phyloP scores from a whole-genome alignment of 164 flowering plant genomes.

The Aristolochia californica region DNA sequence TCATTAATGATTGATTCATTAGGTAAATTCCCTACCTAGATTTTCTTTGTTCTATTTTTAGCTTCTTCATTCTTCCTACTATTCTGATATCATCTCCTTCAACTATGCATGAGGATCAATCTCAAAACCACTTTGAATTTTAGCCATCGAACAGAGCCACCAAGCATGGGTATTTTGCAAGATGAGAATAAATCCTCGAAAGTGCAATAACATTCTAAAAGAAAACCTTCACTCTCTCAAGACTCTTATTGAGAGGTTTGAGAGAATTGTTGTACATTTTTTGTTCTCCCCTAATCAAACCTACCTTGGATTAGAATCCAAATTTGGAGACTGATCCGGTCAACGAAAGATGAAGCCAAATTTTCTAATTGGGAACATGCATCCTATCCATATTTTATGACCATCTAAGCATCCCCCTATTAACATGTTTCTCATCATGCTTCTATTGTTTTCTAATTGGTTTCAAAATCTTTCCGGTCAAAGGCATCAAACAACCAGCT shows the following conservation, averaged over 20 bases:
- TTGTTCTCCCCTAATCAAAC: too few species aligned
- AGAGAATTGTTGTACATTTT: too few species aligned
- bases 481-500: too few species aligned
- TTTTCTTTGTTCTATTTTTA: slow-evolving; percentile 79
- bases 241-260: background rate
- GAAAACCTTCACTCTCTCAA: slow-evolving; percentile 37
- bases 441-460: too few species aligned
- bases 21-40: slow-evolving; percentile 82
- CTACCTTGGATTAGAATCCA: too few species aligned
- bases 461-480: too few species aligned
- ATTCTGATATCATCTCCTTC: slow-evolving; percentile 81
- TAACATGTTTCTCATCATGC: too few species aligned
- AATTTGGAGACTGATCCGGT: too few species aligned
- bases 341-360: too few species aligned
- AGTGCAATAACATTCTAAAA: slow-evolving; percentile 47
- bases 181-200: slow-evolving; percentile 69
- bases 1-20: slow-evolving; percentile 53
- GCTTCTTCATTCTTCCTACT: slow-evolving; percentile 90
- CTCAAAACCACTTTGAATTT: slow-evolving; percentile 50
- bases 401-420: too few species aligned
- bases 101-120: slow-evolving; percentile 74
- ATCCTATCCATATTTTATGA: too few species aligned
- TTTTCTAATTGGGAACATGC: too few species aligned
- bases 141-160: slow-evolving; percentile 62
- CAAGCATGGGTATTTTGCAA: slow-evolving; percentile 44